Conservation (phyloP, 495 filamentous ascomycete species). For the Podospora didyma region DNA sequence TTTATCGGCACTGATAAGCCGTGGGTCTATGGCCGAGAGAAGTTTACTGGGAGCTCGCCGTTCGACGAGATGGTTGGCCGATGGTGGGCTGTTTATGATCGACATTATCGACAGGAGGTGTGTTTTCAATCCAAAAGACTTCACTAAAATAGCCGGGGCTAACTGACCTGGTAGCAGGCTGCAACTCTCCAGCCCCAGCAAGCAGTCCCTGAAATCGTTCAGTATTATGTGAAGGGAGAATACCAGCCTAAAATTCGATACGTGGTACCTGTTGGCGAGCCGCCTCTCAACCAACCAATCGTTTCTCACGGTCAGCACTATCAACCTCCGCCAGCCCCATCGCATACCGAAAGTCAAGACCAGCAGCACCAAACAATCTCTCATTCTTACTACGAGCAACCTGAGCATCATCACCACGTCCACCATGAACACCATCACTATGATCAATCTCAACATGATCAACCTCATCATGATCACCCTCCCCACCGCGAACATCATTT, state of each 20-base stretch:
- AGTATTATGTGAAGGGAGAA: conserved; percentile 51
- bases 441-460: conserved; percentile 8
- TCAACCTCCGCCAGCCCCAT: conserved; percentile 7
- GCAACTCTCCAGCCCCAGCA: conserved; percentile 5
- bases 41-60: conserved; percentile 51
- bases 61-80: conserved; percentile 74
- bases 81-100: conserved; percentile 94
- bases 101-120: conserved; percentile 64
- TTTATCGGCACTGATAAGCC: conserved; percentile 92
- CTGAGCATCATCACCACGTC: conserved; percentile 10
- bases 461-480: conserved; percentile 7
- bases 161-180: conserved; percentile 10
- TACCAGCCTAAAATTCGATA: conserved; percentile 39
- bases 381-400: conserved; percentile 6
- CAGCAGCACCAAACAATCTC: conserved; percentile 14
- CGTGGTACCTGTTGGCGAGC: conserved; percentile 27
- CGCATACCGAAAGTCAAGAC: conserved; percentile 12
- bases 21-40: conserved; percentile 68
- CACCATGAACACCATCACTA: conserved; percentile 5
- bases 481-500: conserved; percentile 14
- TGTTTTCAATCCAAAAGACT: neutral
- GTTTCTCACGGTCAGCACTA: conserved; percentile 25
- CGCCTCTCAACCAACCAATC: conserved; percentile 6
- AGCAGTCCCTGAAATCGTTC: conserved; percentile 37
- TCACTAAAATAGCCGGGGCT: neutral